A percentile compares a stretch with the other conserved stretches of the same genome.
These are phyloP conservation scores for Scenedesmus sp. DNA, from an alignment of 163 green algal species.

Conservation along the genomic window DNA sequence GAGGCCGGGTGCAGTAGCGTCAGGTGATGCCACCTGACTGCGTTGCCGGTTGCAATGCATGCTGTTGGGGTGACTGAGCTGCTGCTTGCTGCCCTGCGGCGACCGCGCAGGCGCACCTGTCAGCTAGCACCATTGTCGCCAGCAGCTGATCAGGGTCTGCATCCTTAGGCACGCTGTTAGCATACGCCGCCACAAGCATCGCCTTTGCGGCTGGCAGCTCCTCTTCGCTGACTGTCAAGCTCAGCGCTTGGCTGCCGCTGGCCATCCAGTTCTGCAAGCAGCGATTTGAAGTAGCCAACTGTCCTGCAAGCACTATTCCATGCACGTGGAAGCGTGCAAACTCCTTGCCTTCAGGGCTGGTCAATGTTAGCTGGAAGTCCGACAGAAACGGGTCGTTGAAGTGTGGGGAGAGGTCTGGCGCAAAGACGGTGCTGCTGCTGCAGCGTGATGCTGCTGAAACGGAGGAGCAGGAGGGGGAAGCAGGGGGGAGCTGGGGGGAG, in stretches of 20 bases:
- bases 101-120: slow-evolving; percentile 40
- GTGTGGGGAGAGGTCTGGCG: slow-evolving; percentile 32
- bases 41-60: background rate
- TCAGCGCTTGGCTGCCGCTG: background rate
- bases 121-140: slow-evolving; percentile 47
- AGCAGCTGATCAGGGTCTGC: slow-evolving; percentile 42
- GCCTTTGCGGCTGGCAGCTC: slow-evolving; percentile 29
- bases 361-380: slow-evolving; percentile 38
- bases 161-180: slow-evolving; percentile 33
- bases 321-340: slow-evolving; percentile 48
- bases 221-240: slow-evolving; percentile 28
- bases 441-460: background rate
- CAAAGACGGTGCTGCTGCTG: slow-evolving; percentile 18
- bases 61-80: background rate
- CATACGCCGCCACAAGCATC: slow-evolving; percentile 45
- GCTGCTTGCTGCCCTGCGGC: background rate
- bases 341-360: background rate
- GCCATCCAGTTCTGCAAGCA: slow-evolving; percentile 54
- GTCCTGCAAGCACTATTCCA: slow-evolving; percentile 53
- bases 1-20: background rate
- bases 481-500: background rate
- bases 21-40: background rate
- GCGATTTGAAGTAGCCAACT: slow-evolving; percentile 55
- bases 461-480: background rate
- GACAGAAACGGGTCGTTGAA: slow-evolving; percentile 52